Evolutionary conservation across 2,329 filamentous ascomycete genomes (phyloP).

Genomic region (Rhynchosporium agropyri): DNA sequence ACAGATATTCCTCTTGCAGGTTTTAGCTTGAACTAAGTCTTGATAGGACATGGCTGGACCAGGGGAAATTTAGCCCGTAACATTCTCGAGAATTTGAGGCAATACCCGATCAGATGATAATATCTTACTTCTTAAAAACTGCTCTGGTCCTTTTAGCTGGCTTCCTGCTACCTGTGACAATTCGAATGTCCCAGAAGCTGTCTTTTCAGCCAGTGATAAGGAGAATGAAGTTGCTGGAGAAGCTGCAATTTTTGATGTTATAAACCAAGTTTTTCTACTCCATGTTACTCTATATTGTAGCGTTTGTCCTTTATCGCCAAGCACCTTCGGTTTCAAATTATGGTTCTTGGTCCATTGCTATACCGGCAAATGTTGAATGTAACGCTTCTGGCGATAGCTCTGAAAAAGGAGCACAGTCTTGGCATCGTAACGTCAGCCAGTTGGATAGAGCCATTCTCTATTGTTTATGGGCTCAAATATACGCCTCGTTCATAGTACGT

Average conservation of each 20-base stretch:
- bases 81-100: not conserved
- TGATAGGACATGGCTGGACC: conserved; percentile 3
- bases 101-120: not conserved
- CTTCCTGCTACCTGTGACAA: not conserved
- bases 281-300: not conserved
- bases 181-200: not conserved
- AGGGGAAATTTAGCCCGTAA: not conserved
- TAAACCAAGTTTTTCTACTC: conserved; percentile 5
- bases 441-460: not conserved
- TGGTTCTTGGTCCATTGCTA: not conserved
- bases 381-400: not conserved
- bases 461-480: not conserved
- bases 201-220: not conserved
- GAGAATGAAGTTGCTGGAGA: not conserved
- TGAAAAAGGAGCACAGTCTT: not conserved
- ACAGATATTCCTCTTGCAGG: not conserved
- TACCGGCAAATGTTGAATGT: not conserved
- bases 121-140: not conserved
- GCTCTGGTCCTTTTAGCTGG: not conserved
- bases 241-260: not conserved
- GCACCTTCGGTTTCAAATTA: not conserved
- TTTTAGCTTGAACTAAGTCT: not conserved
- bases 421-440: not conserved
- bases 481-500: not conserved
- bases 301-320: not conserved